Conservation (phyloP, 306 rosid species). For the Acmispon strigosus region DNA sequence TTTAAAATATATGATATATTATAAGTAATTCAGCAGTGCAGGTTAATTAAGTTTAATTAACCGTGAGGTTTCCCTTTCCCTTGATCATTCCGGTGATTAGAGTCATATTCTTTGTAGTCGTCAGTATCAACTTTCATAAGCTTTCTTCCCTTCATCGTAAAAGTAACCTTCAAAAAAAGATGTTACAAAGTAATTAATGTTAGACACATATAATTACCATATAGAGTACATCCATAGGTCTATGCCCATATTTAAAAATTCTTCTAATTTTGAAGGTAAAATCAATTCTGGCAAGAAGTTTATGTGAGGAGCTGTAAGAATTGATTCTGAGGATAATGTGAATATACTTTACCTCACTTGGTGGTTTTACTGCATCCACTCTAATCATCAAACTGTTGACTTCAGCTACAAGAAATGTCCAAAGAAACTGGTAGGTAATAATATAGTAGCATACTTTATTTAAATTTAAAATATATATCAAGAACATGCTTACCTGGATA, state of each 20-base stretch:
- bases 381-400: slow-evolving; percentile 23
- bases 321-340: no score
- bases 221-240: neutral
- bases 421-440: neutral
- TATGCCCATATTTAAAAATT: no score
- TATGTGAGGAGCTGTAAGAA: no score
- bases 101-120: slow-evolving; percentile 26
- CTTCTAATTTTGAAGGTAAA: no score
- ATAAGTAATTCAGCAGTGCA: neutral
- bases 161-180: slow-evolving; percentile 6
- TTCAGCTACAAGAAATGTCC: slow-evolving; percentile 28
- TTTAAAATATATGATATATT: neutral
- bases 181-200: neutral
- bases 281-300: no score
- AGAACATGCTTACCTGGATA: slow-evolving; percentile 41
- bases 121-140: slow-evolving; percentile 34
- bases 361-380: slow-evolving; percentile 19
- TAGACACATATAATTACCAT: neutral
- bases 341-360: slow-evolving; percentile 29
- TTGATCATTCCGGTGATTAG: slow-evolving; percentile 46
- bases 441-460: neutral
- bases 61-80: slow-evolving; percentile 31
- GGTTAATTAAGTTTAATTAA: neutral
- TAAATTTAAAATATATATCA: neutral
- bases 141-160: slow-evolving; percentile 25